Conservation (phyloP, 306 rosid species). For the Castanea sativa region DNA sequence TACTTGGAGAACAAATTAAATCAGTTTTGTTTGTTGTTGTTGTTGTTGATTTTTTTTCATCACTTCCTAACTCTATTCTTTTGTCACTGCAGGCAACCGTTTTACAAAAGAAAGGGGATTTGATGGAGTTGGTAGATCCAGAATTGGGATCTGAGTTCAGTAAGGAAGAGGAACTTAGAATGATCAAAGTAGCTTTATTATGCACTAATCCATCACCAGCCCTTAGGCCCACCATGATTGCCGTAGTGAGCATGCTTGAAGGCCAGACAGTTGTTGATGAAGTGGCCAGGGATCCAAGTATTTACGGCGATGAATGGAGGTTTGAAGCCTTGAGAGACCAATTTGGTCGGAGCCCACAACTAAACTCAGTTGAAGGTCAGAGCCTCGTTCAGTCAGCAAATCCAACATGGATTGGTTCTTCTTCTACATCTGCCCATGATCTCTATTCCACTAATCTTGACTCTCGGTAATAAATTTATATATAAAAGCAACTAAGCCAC, state of each 20-base stretch:
- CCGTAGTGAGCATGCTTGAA: constrained; percentile 67
- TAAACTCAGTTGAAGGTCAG: too few relatives aligned
- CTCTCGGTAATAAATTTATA: too few relatives aligned
- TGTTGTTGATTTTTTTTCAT: not conserved
- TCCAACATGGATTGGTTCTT: constrained; percentile 1
- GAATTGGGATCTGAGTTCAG: constrained; percentile 42
- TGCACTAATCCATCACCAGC: constrained; percentile 54
- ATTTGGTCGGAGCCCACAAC: not conserved
- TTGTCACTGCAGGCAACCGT: constrained; percentile 19
- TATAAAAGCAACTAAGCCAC: too few relatives aligned
- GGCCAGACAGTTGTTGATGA: constrained; percentile 40
- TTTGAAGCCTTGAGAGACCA: constrained; percentile 38
- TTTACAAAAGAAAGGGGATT: constrained; percentile 26
- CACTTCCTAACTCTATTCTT: not conserved
- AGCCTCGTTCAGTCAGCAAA: not conserved
- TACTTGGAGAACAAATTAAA: too few relatives aligned
- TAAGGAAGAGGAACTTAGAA: constrained; percentile 36
- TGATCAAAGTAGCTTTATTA: constrained; percentile 53
- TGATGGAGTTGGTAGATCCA: constrained; percentile 56
- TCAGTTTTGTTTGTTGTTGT: not conserved
- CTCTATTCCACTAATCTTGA: not conserved
- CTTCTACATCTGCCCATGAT: constrained; percentile 1
- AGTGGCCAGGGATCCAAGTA: constrained; percentile 19
- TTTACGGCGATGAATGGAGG: constrained; percentile 33
- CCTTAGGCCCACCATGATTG: constrained; percentile 57